Conservation (phyloP, 2,329 filamentous ascomycete genomes). For the Thyridium curvatum region DNA sequence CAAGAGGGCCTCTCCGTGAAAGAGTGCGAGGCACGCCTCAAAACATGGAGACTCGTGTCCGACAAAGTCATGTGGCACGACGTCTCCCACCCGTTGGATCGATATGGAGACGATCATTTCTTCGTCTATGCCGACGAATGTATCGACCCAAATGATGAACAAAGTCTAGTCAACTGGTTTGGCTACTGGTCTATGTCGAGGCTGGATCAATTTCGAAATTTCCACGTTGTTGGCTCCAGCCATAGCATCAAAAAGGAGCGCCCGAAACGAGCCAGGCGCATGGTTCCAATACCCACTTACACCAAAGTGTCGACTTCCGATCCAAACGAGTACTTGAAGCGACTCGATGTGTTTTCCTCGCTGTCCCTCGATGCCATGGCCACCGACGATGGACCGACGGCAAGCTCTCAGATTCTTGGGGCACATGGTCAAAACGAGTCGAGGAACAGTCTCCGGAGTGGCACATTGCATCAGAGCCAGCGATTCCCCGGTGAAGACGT, state of each 20-base stretch:
- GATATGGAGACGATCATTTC: constrained; percentile 25
- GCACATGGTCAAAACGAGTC: too few relatives aligned
- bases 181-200: constrained; percentile 48
- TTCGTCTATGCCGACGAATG: constrained; percentile 38
- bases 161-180: constrained; percentile 58
- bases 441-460: too few relatives aligned
- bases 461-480: constrained; percentile 8
- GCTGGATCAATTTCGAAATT: constrained; percentile 45
- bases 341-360: constrained; percentile 2
- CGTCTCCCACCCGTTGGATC: constrained; percentile 8
- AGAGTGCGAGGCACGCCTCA: constrained; percentile 12
- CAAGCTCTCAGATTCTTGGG: too few relatives aligned
- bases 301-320: constrained; percentile 23
- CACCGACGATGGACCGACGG: too few relatives aligned
- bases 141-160: constrained; percentile 54
- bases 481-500: too few relatives aligned
- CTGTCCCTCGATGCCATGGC: too few relatives aligned
- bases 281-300: constrained; percentile 29
- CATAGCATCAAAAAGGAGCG: constrained; percentile 11
- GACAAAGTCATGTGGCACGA: constrained; percentile 19
- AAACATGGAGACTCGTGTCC: constrained; percentile 9
- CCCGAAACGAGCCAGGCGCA: constrained; percentile 17
- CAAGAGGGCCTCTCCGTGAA: constrained; percentile 16
- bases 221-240: constrained; percentile 47
- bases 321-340: constrained; percentile 23